Conservation (phyloP, 2,329 filamentous ascomycete genomes). For the Ambrosiella cleistominuta region DNA sequence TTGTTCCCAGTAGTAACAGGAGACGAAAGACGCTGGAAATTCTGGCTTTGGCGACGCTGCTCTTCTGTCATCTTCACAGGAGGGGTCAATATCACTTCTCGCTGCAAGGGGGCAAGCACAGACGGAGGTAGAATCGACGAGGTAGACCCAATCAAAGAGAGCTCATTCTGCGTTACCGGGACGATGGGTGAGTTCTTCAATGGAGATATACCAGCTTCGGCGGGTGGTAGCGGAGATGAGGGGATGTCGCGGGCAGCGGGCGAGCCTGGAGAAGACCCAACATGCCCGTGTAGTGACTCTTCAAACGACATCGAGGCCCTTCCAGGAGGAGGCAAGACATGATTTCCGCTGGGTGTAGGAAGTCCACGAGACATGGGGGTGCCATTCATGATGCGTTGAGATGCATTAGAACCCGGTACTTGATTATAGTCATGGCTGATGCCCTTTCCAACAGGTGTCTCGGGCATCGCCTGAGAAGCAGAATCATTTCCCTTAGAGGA, state of each 20-base stretch:
- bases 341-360: conserved; percentile 11
- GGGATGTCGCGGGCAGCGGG: conserved; percentile 6
- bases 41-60: conserved; percentile 12
- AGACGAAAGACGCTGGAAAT: conserved; percentile 5
- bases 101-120: conserved; percentile 38
- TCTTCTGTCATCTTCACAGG: conserved; percentile 35
- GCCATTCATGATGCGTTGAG: conserved; percentile 5
- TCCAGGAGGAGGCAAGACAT: conserved; percentile 8
- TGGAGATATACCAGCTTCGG: conserved; percentile 32
- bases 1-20: background rate
- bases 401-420: background rate
- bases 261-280: conserved; percentile 9
- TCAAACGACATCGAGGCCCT: conserved; percentile 12
- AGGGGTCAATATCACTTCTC: conserved; percentile 39
- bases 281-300: conserved; percentile 7
- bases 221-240: conserved; percentile 18
- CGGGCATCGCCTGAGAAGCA: background rate
- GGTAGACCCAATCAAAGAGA: conserved; percentile 15
- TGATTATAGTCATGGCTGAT: background rate
- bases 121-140: conserved; percentile 39
- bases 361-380: conserved; percentile 12
- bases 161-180: conserved; percentile 15
- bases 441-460: conserved; percentile 8
- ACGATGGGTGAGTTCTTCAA: conserved; percentile 33
- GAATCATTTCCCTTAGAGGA: background rate